phyloP scores from a whole-genome alignment of 2,329 filamentous ascomycete genomes.

The Gnomoniopsis smithogilvyi region DNA sequence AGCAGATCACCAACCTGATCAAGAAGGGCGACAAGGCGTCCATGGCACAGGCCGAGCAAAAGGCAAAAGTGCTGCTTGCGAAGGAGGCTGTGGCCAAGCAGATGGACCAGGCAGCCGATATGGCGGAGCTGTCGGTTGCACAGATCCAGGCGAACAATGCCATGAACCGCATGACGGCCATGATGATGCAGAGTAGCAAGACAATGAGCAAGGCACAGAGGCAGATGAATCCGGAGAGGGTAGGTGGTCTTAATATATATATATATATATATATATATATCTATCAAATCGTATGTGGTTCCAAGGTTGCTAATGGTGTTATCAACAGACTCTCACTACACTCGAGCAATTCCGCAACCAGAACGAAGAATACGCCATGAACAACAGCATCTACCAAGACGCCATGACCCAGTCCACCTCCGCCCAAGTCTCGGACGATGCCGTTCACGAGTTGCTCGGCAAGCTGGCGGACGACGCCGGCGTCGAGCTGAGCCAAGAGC shows the following conservation, averaged over 20 bases:
- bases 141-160: constrained; percentile 64
- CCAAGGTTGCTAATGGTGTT: too few relatives aligned
- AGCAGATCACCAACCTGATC: constrained; percentile 61
- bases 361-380: constrained; percentile 63
- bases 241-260: too few relatives aligned
- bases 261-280: too few relatives aligned
- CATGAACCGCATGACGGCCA: constrained; percentile 63
- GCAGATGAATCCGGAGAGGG: constrained; percentile 57
- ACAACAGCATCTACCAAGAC: constrained; percentile 77
- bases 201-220: constrained; percentile 58
- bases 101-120: constrained; percentile 64
- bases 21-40: constrained; percentile 54
- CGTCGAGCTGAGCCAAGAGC: constrained; percentile 75
- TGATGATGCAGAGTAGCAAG: constrained; percentile 58
- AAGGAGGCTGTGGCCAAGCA: constrained; percentile 61
- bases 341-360: constrained; percentile 60
- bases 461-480: constrained; percentile 88
- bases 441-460: constrained; percentile 80
- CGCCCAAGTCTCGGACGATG: constrained; percentile 72
- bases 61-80: constrained; percentile 59
- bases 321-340: constrained; percentile 52
- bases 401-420: constrained; percentile 76
- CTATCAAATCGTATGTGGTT: too few relatives aligned
- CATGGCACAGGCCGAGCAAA: constrained; percentile 52
- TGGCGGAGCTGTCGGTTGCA: constrained; percentile 57